These are phyloP conservation scores for Elsinoe perseae DNA, from an alignment of 2,329 filamentous ascomycete genomes.

Conservation along the genomic window DNA sequence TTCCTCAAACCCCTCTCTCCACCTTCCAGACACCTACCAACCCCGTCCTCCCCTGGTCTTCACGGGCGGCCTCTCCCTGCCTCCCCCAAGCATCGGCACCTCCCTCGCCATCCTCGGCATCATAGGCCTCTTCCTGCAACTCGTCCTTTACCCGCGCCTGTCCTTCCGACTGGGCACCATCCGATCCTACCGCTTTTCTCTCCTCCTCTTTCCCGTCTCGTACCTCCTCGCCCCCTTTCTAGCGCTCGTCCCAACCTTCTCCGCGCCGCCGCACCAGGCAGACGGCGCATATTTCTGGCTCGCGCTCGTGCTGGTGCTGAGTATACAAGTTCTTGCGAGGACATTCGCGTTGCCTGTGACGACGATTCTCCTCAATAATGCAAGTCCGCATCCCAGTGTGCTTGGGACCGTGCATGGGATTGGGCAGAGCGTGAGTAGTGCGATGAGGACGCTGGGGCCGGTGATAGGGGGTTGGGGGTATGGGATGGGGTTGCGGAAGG, in stretches of 20 bases:
- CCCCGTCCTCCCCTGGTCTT: conserved; percentile 39
- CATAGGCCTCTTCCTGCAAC: conserved; percentile 41
- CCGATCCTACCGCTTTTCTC: conserved; percentile 34
- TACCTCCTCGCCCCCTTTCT: conserved; percentile 40
- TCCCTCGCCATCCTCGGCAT: conserved; percentile 42
- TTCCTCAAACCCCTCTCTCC: conserved; percentile 29
- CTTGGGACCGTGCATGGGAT: conserved; percentile 53
- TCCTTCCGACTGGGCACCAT: conserved; percentile 37
- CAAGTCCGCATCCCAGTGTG: conserved; percentile 48
- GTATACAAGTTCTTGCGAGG: conserved; percentile 40
- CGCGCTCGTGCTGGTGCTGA: conserved; percentile 35
- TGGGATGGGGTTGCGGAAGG: conserved; percentile 44
- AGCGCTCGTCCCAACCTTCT: conserved; percentile 34
- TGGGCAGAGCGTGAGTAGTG: conserved; percentile 49
- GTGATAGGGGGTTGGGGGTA: conserved; percentile 46
- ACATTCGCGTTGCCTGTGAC: conserved; percentile 50
- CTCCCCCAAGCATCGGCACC: conserved; percentile 41
- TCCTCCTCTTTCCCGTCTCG: conserved; percentile 39
- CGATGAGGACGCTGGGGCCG: conserved; percentile 48
- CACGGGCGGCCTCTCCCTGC: conserved; percentile 42
- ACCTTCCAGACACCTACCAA: conserved; percentile 32
- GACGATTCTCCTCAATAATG: conserved; percentile 55
- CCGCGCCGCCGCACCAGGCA: conserved; percentile 34
- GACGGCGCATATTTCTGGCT: conserved; percentile 37
- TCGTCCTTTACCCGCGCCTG: conserved; percentile 39